Evolutionary conservation across 257 asterid species (phyloP).

Genomic region (Scutellaria minor): DNA sequence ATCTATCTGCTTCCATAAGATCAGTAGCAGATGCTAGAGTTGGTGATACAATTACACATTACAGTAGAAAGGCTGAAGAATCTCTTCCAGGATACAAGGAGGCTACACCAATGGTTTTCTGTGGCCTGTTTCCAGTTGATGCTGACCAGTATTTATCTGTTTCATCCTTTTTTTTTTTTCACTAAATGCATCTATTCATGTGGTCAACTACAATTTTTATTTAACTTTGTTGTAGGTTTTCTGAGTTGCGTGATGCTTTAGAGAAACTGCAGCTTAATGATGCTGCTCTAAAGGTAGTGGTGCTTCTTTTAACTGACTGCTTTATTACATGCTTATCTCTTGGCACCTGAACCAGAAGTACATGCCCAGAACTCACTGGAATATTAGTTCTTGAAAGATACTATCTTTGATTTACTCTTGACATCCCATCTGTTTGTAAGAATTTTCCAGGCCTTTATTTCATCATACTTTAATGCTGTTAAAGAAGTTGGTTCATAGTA

Average conservation of each 20-base stretch:
- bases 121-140: slow-evolving; percentile 97
- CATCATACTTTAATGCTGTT: background rate
- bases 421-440: background rate
- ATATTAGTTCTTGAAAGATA: slow-evolving; percentile 16
- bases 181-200: slow-evolving; percentile 17
- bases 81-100: slow-evolving; percentile 97
- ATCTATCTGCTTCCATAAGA: slow-evolving; percentile 92
- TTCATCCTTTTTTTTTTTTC: slow-evolving; percentile 19
- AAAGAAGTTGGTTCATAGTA: background rate
- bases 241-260: slow-evolving; percentile 94
- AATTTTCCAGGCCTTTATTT: background rate
- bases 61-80: slow-evolving; percentile 73
- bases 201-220: slow-evolving; percentile 25
- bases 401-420: background rate
- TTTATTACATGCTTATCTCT: slow-evolving; percentile 23
- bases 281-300: slow-evolving; percentile 91
- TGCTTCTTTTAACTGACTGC: slow-evolving; percentile 20
- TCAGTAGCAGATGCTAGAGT: slow-evolving; percentile 99
- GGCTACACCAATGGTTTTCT: slow-evolving; percentile 98
- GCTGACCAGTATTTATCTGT: slow-evolving; percentile 84
- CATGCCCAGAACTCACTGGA: background rate
- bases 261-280: slow-evolving; percentile 96
- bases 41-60: slow-evolving; percentile 94
- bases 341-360: slow-evolving; percentile 21
- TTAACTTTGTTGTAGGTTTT: slow-evolving; percentile 57